Base-by-base conservation (phyloP, 257 asterid genomes). In the Scutellaria baicalensis region DNA sequence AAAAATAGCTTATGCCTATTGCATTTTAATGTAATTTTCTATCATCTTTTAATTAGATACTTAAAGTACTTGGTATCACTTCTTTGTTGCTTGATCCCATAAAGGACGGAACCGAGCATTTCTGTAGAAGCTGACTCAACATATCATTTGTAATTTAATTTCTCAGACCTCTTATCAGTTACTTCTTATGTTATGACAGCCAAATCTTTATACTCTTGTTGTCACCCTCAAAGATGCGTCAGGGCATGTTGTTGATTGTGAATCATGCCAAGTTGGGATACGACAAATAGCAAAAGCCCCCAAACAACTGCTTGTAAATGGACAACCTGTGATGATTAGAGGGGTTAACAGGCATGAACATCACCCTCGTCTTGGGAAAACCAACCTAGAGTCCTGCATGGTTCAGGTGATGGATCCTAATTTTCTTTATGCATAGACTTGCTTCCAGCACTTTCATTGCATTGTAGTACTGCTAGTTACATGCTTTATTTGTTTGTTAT, bases 321-420 rank as follows among this genome's bases (percentile, higher is more conserved):
- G 97, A 67, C 88, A 82, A 63, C 91, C 99, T 8, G 96, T 94
- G 70, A 79, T 91, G 83, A 83, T 94, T 77, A 83, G 93, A 84
- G 99, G 99, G 16, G 99, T 94, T 78, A 94, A 94, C 83, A 83
- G 97, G 83, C 99, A 94, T 69, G 99, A 91, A 77, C 96, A 91
- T 81, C 99, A 94, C 77, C 99, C 99, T 65, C 87, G 96, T 76
- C 83, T 94, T 44, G 99, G 99, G 70, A 94, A 93, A 84, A 94
- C 99, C 52, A 94, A 89, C 82, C 75, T 90, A 79, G 99, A 94
- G 73, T 68, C 97, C 35, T 94, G 99, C 86, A 91, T 94, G 99
- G 84, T 94, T 74, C 91, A 89, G 99, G 99, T 94, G 73, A 70
- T 48, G 13, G 9, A 49, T 60, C 83, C 9, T 48, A 59, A 14